Percentiles rank a stretch among this genome's conserved stretches.
These are phyloP conservation scores for Omphalea diandra DNA, from an alignment of 441 rosid species.

Conservation along the genomic window DNA sequence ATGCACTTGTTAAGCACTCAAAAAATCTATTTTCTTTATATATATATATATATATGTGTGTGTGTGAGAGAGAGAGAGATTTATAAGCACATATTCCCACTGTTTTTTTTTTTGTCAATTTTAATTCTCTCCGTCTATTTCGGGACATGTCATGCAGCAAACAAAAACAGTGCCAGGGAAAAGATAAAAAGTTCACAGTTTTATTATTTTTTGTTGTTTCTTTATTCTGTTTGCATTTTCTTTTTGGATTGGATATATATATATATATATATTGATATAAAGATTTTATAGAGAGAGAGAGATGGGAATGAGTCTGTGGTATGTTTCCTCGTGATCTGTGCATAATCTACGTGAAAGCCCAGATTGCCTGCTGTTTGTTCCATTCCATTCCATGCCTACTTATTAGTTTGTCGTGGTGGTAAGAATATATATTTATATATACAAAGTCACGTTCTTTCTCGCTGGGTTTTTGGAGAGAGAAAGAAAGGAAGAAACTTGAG, in stretches of 20 bases:
- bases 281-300: conserved; percentile 13
- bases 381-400: no score
- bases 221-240: conserved; percentile 9
- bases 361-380: conserved; percentile 29
- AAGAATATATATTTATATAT: no score
- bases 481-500: background rate
- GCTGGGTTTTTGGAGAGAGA: conserved; percentile 10
- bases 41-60: no score
- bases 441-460: conserved; percentile 38
- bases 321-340: conserved; percentile 61
- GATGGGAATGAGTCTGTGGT: conserved; percentile 16
- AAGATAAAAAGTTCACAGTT: conserved; percentile 14
- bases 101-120: background rate
- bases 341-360: conserved; percentile 46
- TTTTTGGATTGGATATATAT: conserved; percentile 21
- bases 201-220: background rate
- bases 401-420: background rate
- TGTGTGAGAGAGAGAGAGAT: no score
- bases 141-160: conserved; percentile 36
- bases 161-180: conserved; percentile 4
- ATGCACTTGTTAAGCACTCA: background rate
- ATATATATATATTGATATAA: conserved; percentile 8
- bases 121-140: conserved; percentile 39
- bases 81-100: no score
- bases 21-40: no score